Percentiles rank a stretch among this genome's conserved stretches.
Evolutionary conservation across 176 grass and related monocot species (phyloP).

Genomic region (Zoysia japonica): DNA sequence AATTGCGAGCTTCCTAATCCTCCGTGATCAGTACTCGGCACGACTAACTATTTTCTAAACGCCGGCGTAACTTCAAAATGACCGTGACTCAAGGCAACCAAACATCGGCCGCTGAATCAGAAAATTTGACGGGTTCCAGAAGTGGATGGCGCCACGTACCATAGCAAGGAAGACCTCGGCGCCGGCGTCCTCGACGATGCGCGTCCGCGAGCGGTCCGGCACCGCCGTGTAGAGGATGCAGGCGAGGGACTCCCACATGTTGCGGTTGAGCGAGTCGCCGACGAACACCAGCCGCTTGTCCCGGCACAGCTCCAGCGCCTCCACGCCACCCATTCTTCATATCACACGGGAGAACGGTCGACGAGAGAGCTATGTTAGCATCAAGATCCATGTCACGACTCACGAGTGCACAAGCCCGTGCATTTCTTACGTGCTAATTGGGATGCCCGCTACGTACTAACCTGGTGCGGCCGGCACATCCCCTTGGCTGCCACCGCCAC

Average conservation of each 20-base stretch:
- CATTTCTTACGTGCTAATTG: background rate
- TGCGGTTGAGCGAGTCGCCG: constrained; percentile 72
- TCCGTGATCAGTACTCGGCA: background rate
- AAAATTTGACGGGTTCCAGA: background rate
- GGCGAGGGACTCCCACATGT: constrained; percentile 75
- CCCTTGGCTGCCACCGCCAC: too few relatives aligned
- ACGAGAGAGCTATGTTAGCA: background rate
- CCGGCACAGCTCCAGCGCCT: constrained; percentile 54
- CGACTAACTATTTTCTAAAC: background rate
- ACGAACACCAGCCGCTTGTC: constrained; percentile 57
- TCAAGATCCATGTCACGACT: background rate
- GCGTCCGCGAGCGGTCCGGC: constrained; percentile 44
- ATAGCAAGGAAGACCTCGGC: constrained; percentile 54
- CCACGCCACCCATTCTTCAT: constrained; percentile 24
- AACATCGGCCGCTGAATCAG: background rate
- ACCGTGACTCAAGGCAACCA: background rate
- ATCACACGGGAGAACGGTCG: background rate
- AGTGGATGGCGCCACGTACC: constrained; percentile 23
- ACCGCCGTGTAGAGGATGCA: constrained; percentile 65
- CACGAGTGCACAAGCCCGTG: too few relatives aligned
- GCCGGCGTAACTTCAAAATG: background rate
- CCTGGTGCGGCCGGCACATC: constrained; percentile 1
- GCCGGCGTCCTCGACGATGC: constrained; percentile 30
- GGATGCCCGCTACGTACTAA: background rate
- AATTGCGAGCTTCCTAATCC: background rate